phyloP scores from a whole-genome alignment of 306 rosid species.

The Urtica urens region DNA sequence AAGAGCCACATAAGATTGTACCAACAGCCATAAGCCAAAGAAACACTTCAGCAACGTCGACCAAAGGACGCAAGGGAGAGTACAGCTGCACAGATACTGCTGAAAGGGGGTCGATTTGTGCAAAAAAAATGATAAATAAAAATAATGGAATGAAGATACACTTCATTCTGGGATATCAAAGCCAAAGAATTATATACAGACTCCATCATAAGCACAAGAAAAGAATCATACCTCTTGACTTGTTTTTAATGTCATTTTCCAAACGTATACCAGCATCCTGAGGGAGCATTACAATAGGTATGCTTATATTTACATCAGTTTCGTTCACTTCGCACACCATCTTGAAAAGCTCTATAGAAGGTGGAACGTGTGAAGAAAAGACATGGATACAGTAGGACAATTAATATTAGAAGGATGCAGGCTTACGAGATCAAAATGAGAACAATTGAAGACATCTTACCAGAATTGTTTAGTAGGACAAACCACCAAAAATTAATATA shows the following conservation, averaged over 20 bases:
- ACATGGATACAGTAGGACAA: too few species aligned
- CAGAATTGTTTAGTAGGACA: constrained; percentile 8
- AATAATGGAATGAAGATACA: constrained; percentile 11
- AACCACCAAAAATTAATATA: too few species aligned
- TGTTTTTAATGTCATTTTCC: constrained; percentile 46
- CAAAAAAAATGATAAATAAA: constrained; percentile 15
- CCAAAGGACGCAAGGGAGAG: constrained; percentile 88
- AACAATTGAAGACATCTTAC: background rate
- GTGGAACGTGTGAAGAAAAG: too few species aligned
- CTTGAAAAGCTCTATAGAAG: constrained; percentile 77
- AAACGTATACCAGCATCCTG: constrained; percentile 61
- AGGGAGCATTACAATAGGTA: constrained; percentile 98
- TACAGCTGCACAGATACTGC: constrained; percentile 89
- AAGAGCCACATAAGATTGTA: constrained; percentile 82
- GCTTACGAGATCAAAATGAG: background rate
- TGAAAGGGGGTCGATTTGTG: constrained; percentile 19
- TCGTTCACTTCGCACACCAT: constrained; percentile 84
- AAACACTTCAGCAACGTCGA: constrained; percentile 95
- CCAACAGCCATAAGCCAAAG: constrained; percentile 99
- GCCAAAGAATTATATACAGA: background rate
- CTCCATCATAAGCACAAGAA: constrained; percentile 4
- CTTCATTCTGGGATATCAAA: constrained; percentile 1
- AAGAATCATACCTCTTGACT: constrained; percentile 41
- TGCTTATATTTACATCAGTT: constrained; percentile 58
- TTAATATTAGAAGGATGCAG: background rate